Evolutionary conservation across 2,329 filamentous ascomycete species (phyloP), one percentile per base, ranked within the genome.

Genomic region (Beauveria asiatica): DNA sequence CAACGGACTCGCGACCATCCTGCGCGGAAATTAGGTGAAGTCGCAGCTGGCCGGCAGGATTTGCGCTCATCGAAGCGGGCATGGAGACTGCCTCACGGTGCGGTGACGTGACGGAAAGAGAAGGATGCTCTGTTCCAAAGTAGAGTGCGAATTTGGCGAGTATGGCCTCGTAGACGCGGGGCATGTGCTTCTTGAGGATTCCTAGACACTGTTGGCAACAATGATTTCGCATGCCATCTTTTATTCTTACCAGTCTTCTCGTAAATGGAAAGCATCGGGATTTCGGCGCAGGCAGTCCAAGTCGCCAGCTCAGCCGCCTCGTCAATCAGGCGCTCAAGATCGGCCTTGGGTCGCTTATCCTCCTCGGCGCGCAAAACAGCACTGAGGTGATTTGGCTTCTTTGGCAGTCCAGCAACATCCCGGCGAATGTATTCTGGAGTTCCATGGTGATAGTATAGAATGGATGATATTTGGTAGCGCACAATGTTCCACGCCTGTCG

Each of bases 381-480:
- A 70, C 92, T 97, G 55, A 99, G 73, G 70, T 99, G 94, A 65
- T 88, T 83, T 2, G 94, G 94, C 62, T 95, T 75, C 67, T 88
- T 85, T 61, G 79, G 81, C 61, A 99, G 74, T 10, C 82, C 80
- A 71, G 85, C 85, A 27, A 97, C 87, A 75, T 99, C 94, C 68
- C 88, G 87, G 69, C 88, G 86, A 66, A 99, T 96, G 70, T 96
- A 85, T 70, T 96, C 90, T 8, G 94, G 94, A 0, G 93, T 96
- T 57, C 90, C 89, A 74, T 99, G 94, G 76, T 99, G 95, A 76
- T 99, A 94, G 73, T 93, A 92, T 59, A 96, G 80, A 63, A 97
- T 83, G 10, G 90, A 89, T 57, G 91, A 83, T 64, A 93, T 77
- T 62, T 89, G 86, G 71, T 94, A 89, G 66, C 85, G 79, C 54